Evolutionary conservation across 2,329 filamentous ascomycete genomes (phyloP), one percentile per base, ranked within the genome.

Genomic region (Diplocarpon rosae): DNA sequence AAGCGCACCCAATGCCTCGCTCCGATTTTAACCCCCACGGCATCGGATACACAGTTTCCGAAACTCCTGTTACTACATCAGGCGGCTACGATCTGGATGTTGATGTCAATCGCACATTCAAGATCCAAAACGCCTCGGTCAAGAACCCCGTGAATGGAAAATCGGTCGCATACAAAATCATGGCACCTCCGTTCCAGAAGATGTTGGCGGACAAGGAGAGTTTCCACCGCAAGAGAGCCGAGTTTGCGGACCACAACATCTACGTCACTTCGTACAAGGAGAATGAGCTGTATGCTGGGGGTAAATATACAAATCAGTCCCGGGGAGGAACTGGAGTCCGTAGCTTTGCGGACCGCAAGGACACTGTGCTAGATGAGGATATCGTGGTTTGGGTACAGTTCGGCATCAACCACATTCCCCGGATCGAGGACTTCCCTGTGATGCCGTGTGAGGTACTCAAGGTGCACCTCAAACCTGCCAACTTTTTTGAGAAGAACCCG

Each of bases 401-500:
- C 54, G 67, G 78, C 14, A 72, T 80, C 20, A 83, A 80, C 29
- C 79, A 83, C 51, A 75, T 80, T 20, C 76, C 77, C 0, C 66
- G 78, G 5, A 68, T 75, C 17, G 78, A 82, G 56, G 78, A 83
- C 56, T 83, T 81, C 62, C 78, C 78, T 1, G 74, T 83, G 33
- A 83, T 83, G 79, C 78, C 78, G 0, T 72, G 70, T 54, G 78
- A 83, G 61, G 70, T 65, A 12, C 57, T 72, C 13, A 66, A 65
- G 52, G 68, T 75, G 1, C 59, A 62, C 37, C 55, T 75, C 31
- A 67, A 71, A 52, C 71, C 72, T 0, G 68, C 66, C 3, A 73
- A 74, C 48, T 75, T 75, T 52, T 75, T 73, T 49, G 63, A 66
- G 3, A 64, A 62, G 46, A 75, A 75, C 49, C 72, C 72, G 1